These are phyloP conservation scores for Diutina scorzettiae DNA, from an alignment of 1,139 yeast genomes.

Conservation along the genomic window DNA sequence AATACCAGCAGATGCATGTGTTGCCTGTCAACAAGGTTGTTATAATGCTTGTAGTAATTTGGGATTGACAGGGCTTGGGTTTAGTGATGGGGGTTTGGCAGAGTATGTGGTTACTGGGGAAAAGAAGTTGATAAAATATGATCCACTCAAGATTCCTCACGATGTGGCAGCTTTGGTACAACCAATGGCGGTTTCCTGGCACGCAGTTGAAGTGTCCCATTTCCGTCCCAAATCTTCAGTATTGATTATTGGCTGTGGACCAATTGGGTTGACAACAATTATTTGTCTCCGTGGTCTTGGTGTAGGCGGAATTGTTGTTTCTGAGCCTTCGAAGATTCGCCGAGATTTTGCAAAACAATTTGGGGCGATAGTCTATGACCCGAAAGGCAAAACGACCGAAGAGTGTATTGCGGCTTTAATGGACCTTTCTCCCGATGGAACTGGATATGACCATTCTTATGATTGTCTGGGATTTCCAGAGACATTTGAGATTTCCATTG, in stretches of 20 bases:
- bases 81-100: background rate
- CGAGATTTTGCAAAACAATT: background rate
- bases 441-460: background rate
- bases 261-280: conserved; percentile 1
- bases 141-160: background rate
- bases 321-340: background rate
- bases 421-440: conserved; percentile 2
- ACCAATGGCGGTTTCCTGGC: conserved; percentile 2
- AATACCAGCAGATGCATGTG: background rate
- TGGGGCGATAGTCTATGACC: background rate
- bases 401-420: background rate
- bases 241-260: background rate
- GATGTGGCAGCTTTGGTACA: conserved; percentile 3
- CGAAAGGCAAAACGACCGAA: background rate
- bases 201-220: background rate
- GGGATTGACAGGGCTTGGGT: background rate
- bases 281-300: conserved; percentile 1
- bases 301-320: background rate
- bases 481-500: background rate
- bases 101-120: conserved; percentile 1
- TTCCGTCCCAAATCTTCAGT: background rate
- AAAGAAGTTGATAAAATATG: background rate
- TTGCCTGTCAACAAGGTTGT: conserved; percentile 3
- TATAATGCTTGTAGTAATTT: background rate
- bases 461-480: conserved; percentile 5